Percentiles rank a stretch among this genome's conserved stretches.
phyloP scores from a whole-genome alignment of 768 basidiomycete genomes.

The Boletus huronensis region DNA sequence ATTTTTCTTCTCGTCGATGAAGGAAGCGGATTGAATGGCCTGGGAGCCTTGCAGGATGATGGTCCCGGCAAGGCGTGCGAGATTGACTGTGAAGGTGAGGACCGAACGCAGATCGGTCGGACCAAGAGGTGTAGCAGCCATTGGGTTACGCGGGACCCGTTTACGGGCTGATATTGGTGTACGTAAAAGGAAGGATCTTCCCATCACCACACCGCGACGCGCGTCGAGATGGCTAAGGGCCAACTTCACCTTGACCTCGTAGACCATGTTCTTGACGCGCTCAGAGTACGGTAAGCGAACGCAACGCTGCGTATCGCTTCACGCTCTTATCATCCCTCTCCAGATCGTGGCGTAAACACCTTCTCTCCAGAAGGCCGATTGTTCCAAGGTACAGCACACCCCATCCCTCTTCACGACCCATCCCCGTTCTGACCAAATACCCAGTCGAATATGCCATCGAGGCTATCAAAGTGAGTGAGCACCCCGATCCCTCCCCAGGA shows the following conservation, averaged over 20 bases:
- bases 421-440: conserved; percentile 12
- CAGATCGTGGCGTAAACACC: conserved; percentile 97
- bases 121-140: conserved; percentile 21
- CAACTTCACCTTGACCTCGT: conserved; percentile 5
- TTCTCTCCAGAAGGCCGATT: conserved; percentile 98
- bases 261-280: conserved; percentile 85
- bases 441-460: conserved; percentile 99
- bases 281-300: conserved; percentile 78
- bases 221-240: conserved; percentile 34
- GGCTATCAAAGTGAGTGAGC: conserved; percentile 88
- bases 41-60: conserved; percentile 74
- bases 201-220: conserved; percentile 30
- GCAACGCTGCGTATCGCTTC: too few relatives aligned
- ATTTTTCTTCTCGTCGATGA: conserved; percentile 83
- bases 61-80: conserved; percentile 69
- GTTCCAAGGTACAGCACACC: conserved; percentile 76
- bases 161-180: background rate
- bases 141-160: background rate
- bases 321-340: background rate
- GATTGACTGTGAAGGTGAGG: conserved; percentile 58
- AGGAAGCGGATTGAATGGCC: conserved; percentile 58
- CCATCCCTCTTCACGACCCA: background rate
- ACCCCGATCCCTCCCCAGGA: background rate
- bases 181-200: conserved; percentile 29
- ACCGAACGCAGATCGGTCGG: conserved; percentile 52